A percentile compares a stretch with the other conserved stretches of the same genome.
Evolutionary conservation across 1,284 basidiomycete species (phyloP).

Genomic region (Singerocomus inundabilis): DNA sequence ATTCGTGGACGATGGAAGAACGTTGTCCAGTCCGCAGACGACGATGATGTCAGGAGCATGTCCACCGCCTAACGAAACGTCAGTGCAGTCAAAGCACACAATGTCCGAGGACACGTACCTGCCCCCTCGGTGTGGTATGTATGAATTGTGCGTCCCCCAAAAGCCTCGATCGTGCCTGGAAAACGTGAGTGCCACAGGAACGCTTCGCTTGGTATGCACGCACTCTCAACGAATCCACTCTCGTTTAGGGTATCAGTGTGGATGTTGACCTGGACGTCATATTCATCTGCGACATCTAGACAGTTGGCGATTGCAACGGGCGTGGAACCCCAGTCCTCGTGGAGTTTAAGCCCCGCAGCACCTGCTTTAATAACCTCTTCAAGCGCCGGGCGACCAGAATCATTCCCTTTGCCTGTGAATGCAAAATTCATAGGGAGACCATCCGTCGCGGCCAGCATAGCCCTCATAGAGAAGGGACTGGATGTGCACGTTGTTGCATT

Average conservation of each 20-base stretch:
- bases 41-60: slow-evolving; percentile 99
- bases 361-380: slow-evolving; percentile 88
- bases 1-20: slow-evolving; percentile 97
- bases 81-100: not conserved
- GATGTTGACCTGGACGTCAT: slow-evolving; percentile 96
- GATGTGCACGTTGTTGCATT: slow-evolving; percentile 94
- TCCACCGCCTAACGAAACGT: slow-evolving; percentile 70
- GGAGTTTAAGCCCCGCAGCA: slow-evolving; percentile 90
- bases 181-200: slow-evolving; percentile 9
- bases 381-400: slow-evolving; percentile 70
- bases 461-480: slow-evolving; percentile 80
- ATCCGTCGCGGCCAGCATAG: slow-evolving; percentile 90
- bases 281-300: slow-evolving; percentile 84
- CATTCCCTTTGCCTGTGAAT: slow-evolving; percentile 94
- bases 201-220: slow-evolving; percentile 20
- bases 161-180: slow-evolving; percentile 84
- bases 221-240: slow-evolving; percentile 89
- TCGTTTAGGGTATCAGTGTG: slow-evolving; percentile 98
- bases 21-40: slow-evolving; percentile 87
- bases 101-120: slow-evolving; percentile 45
- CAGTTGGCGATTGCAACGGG: slow-evolving; percentile 82
- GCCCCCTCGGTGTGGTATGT: slow-evolving; percentile 98
- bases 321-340: slow-evolving; percentile 98
- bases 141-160: slow-evolving; percentile 91
- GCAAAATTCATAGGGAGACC: slow-evolving; percentile 89